A percentile compares a stretch with the other conserved stretches of the same genome.
Evolutionary conservation across 176 grass and related monocot species (phyloP).

Genomic region (Oryza brachyantha): DNA sequence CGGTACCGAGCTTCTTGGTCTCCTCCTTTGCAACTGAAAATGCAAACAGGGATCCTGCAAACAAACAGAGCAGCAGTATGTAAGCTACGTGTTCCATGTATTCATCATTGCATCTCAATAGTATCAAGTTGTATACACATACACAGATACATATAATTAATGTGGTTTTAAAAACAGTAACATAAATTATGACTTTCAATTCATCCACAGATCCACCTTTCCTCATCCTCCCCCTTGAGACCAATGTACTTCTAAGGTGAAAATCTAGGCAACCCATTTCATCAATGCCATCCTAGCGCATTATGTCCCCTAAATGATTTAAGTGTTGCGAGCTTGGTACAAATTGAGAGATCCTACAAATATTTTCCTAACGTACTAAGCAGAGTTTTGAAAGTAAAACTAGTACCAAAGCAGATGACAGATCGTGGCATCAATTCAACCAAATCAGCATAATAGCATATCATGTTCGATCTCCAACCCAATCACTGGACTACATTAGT

Average conservation of each 20-base stretch:
- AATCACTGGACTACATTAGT: background rate
- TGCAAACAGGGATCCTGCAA: constrained; percentile 53
- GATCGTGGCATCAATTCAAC: background rate
- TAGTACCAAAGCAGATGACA: background rate
- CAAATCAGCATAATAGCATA: background rate
- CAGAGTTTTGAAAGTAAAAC: background rate
- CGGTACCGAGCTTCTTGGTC: constrained; percentile 53
- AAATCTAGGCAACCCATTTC: background rate
- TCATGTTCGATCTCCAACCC: background rate
- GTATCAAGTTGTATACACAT: background rate
- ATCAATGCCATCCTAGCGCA: background rate
- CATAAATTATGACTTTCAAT: background rate
- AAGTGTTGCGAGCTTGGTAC: background rate
- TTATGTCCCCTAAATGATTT: background rate
- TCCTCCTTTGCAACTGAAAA: constrained; percentile 64
- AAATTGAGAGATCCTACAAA: background rate
- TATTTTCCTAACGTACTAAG: background rate
- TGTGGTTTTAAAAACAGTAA: background rate
- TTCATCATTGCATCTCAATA: background rate
- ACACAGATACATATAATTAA: background rate
- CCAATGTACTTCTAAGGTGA: background rate
- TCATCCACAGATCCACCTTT: background rate
- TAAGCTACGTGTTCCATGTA: background rate
- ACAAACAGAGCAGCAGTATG: background rate
- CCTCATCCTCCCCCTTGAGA: background rate